Evolutionary conservation across 306 rosid species (phyloP), one percentile per base, ranked within the genome.

Genomic region (Ormosia semicastrata): DNA sequence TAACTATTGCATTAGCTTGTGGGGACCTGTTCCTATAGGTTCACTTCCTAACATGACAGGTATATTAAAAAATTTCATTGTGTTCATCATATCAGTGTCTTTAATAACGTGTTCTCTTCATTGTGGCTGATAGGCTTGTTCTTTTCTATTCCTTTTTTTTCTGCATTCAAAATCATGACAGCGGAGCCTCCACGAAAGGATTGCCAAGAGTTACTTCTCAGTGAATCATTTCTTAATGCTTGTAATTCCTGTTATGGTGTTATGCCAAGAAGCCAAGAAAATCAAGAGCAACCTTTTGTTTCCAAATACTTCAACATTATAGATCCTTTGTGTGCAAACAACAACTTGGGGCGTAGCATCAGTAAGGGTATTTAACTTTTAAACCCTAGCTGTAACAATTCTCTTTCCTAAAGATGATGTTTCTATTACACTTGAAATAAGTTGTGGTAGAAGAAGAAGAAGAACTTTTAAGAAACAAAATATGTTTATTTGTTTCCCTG

Each of bases 311-410:
- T 94, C 11, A 89, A 93, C 47, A 90, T 94, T 47, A 77, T 94
- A 54, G 98, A 94, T 88, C 97, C 97, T 59, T 86, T 94, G 87
- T 86, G 90, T 46, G 44, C 74, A 60, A 89, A 87, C 88, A 94
- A 93, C 85, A 94, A 94, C 71, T 89, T 94, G 81, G 98, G 98
- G 10, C 95, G 97, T 34, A 94, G 97, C 84, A 89, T 94, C 46
- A 89, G 87, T 76, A 89, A 84, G 68, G 94, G 98, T 94, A 86
- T 54, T 33, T 77, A 37, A 66, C 69, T 41, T 49, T 46, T 17
- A 29, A 41, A 56, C 39, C 72, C 41, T 70, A 30, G 4, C 43
- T 62, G 18, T 4, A 10, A 68, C 56, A 24, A n/a, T 71, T 66
- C 2, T 44, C 46, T 40, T 56, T 10, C 50, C 39, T 32, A 1